Evolutionary conservation across 768 basidiomycete species (phyloP).

Genomic region (Boletus eberwhitei): DNA sequence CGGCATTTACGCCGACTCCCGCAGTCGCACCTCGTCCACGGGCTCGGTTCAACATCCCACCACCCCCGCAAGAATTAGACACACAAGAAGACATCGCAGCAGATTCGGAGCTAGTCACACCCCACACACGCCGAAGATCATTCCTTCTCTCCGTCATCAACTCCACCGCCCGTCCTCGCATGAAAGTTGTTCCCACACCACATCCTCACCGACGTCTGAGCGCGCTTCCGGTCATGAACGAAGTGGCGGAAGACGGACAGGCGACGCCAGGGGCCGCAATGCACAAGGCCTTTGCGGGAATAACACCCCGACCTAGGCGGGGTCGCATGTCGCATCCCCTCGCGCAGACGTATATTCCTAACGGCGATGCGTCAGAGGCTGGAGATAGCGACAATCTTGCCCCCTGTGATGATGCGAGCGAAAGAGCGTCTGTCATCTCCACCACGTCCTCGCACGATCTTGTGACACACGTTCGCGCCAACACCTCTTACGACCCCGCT

Average conservation of each 20-base stretch:
- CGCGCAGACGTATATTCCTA: conserved; percentile 47
- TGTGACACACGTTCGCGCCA: conserved; percentile 71
- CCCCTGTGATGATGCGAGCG: conserved; percentile 44
- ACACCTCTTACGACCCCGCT: conserved; percentile 85
- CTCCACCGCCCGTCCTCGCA: conserved; percentile 71
- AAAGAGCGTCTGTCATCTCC: conserved; percentile 70
- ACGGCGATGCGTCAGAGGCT: conserved; percentile 30
- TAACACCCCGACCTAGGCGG: conserved; percentile 59
- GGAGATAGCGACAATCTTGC: conserved; percentile 21
- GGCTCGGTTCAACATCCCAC: conserved; percentile 56
- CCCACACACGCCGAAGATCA: conserved; percentile 68
- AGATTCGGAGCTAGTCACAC: conserved; percentile 56
- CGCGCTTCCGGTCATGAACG: conserved; percentile 56
- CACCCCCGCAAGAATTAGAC: conserved; percentile 40
- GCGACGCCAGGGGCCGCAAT: conserved; percentile 36
- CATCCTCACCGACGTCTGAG: conserved; percentile 47
- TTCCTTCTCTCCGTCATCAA: conserved; percentile 84
- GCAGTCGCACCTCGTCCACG: conserved; percentile 59
- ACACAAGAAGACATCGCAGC: conserved; percentile 30
- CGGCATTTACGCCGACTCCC: conserved; percentile 67
- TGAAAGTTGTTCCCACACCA: conserved; percentile 44
- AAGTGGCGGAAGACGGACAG: conserved; percentile 30
- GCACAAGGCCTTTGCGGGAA: conserved; percentile 56
- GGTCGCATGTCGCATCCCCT: conserved; percentile 63
- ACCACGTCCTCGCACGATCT: conserved; percentile 88